A percentile compares a stretch with the other conserved stretches of the same genome.
phyloP scores from a whole-genome alignment of 345 rosid genomes.

The Gossypium turneri region DNA sequence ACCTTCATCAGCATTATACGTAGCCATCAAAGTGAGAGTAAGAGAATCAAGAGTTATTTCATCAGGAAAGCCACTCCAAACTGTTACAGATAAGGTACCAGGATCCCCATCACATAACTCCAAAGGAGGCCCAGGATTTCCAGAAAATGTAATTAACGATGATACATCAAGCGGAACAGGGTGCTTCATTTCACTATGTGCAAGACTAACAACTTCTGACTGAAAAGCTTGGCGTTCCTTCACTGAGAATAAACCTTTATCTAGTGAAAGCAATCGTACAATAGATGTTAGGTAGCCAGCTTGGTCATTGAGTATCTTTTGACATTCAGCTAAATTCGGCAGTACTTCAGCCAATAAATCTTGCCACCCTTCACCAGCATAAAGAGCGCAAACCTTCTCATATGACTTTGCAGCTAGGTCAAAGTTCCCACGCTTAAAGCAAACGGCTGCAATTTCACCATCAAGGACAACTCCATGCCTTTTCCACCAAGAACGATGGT shows the following conservation, averaged over 20 bases:
- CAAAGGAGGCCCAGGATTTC: slow-evolving; percentile 79
- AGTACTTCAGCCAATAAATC: slow-evolving; percentile 90
- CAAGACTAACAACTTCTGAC: slow-evolving; percentile 80
- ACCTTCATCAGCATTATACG: slow-evolving; percentile 81
- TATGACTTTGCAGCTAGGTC: slow-evolving; percentile 96
- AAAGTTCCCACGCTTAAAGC: slow-evolving; percentile 79
- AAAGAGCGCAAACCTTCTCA: slow-evolving; percentile 95
- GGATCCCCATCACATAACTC: slow-evolving; percentile 96
- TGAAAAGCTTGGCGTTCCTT: slow-evolving; percentile 96
- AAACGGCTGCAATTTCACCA: slow-evolving; percentile 95
- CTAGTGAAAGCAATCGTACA: slow-evolving; percentile 83
- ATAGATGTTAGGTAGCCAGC: slow-evolving; percentile 94
- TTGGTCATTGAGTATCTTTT: slow-evolving; percentile 85
- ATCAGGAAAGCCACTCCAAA: slow-evolving; percentile 98
- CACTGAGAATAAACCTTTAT: slow-evolving; percentile 68
- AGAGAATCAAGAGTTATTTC: slow-evolving; percentile 92
- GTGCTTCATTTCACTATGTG: slow-evolving; percentile 89
- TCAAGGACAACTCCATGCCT: slow-evolving; percentile 97
- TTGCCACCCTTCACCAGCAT: slow-evolving; percentile 98
- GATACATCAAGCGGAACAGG: slow-evolving; percentile 95
- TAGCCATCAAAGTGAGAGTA: slow-evolving; percentile 83
- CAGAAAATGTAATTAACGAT: slow-evolving; percentile 88
- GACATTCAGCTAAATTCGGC: slow-evolving; percentile 93
- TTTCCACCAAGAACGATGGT: slow-evolving; percentile 98
- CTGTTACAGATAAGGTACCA: slow-evolving; percentile 72